Conservation (phyloP, 768 basidiomycete genomes). For the Amanita jacksonii region DNA sequence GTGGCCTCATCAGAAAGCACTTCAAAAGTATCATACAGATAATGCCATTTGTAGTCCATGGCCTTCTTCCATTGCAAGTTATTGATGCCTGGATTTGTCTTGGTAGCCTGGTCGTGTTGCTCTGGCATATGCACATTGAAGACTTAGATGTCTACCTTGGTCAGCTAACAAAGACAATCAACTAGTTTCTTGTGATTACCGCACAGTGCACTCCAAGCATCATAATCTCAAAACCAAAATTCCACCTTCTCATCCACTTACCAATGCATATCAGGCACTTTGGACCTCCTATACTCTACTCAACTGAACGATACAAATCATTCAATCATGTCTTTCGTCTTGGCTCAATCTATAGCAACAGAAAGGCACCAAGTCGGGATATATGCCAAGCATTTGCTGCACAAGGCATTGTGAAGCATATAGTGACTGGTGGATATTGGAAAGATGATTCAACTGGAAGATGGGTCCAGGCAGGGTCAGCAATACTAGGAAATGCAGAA, state of each 20-base stretch:
- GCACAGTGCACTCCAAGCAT: constrained; percentile 15
- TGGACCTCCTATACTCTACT: constrained; percentile 33
- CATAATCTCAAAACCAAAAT: constrained; percentile 37
- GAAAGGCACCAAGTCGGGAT: constrained; percentile 20
- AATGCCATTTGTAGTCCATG: constrained; percentile 19
- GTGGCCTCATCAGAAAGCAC: constrained; percentile 26
- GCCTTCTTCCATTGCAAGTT: constrained; percentile 10
- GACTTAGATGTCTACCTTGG: constrained; percentile 18
- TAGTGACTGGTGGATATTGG: not conserved
- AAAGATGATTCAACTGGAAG: not conserved
- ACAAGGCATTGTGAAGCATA: not conserved
- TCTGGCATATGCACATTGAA: constrained; percentile 23
- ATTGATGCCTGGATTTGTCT: constrained; percentile 22
- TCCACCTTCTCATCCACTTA: constrained; percentile 31
- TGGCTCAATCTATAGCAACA: constrained; percentile 24
- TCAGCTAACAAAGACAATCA: constrained; percentile 20
- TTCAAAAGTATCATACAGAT: constrained; percentile 25
- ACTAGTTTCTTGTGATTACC: constrained; percentile 25
- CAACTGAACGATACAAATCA: constrained; percentile 33
- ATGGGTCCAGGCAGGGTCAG: not conserved
- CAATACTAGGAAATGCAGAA: no score
- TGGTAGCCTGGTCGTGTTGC: constrained; percentile 20
- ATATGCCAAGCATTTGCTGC: not conserved
- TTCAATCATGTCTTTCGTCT: constrained; percentile 28
- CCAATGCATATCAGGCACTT: constrained; percentile 26